Conservation (phyloP, 2,329 filamentous ascomycete genomes). For the Onygenales sp. region DNA sequence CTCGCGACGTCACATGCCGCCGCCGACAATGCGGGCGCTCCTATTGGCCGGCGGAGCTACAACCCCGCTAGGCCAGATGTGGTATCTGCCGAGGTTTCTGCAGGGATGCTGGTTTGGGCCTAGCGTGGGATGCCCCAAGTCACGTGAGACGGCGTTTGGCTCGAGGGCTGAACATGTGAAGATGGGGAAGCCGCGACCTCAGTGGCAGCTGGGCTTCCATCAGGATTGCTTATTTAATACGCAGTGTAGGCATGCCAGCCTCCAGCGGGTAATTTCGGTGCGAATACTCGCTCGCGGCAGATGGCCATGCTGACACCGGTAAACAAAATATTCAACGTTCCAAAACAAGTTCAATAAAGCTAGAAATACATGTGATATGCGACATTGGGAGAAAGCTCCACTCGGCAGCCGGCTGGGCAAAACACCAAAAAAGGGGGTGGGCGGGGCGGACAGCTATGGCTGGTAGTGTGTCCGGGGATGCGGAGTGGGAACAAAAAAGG, state of each 20-base stretch:
- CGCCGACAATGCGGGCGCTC: too few relatives aligned
- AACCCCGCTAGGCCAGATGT: not conserved
- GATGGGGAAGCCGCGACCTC: not conserved
- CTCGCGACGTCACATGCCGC: too few relatives aligned
- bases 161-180: not conserved
- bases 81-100: not conserved
- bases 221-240: too few relatives aligned
- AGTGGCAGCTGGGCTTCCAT: too few relatives aligned
- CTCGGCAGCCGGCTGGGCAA: not conserved
- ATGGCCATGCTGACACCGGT: not conserved
- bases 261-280: not conserved
- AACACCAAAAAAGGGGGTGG: not conserved
- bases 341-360: not conserved
- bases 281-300: not conserved
- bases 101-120: not conserved
- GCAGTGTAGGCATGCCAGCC: too few relatives aligned
- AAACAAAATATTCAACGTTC: not conserved
- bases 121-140: not conserved
- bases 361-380: constrained; percentile 4
- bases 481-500: not conserved
- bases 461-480: not conserved
- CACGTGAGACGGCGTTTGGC: not conserved
- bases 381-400: not conserved
- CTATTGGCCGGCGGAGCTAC: not conserved
- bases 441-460: not conserved